Evolutionary conservation across 768 basidiomycete species (phyloP).

Genomic region (Rhodosporidiobolus sp.): DNA sequence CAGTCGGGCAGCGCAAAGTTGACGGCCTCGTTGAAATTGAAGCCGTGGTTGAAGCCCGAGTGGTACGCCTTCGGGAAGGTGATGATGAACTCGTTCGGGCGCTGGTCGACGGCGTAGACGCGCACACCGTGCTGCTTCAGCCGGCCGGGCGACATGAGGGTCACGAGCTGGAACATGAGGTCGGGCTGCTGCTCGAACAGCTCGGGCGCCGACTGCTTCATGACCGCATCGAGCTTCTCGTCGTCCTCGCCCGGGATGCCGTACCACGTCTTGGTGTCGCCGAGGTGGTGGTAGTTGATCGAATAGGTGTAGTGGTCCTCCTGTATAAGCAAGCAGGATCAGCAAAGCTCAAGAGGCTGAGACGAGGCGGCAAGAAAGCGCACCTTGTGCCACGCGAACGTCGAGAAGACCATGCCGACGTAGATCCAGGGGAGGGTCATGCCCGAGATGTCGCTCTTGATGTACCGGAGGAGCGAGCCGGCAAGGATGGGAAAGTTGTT

Average conservation of each 20-base stretch:
- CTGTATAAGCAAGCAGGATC: neutral
- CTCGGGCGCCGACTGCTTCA: conserved; percentile 91
- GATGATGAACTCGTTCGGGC: conserved; percentile 94
- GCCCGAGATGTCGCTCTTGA: conserved; percentile 97
- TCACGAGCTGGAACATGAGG: conserved; percentile 93
- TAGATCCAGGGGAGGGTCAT: conserved; percentile 90
- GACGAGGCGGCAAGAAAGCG: conserved; percentile 64
- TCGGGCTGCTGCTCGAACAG: conserved; percentile 97
- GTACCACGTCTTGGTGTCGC: conserved; percentile 99
- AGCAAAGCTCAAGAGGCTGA: conserved; percentile 46
- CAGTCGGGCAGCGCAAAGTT: conserved; percentile 97
- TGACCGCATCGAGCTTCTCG: conserved; percentile 92
- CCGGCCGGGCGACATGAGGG: conserved; percentile 90
- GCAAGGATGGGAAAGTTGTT: conserved; percentile 86
- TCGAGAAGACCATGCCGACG: conserved; percentile 97
- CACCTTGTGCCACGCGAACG: conserved; percentile 99
- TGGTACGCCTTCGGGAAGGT: conserved; percentile 88
- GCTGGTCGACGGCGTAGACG: conserved; percentile 90
- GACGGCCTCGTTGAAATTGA: conserved; percentile 99
- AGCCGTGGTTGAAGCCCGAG: conserved; percentile 82
- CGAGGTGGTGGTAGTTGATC: conserved; percentile 69
- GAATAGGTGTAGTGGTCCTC: conserved; percentile 20
- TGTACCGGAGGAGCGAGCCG: conserved; percentile 89
- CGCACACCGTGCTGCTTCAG: conserved; percentile 82
- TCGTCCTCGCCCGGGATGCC: conserved; percentile 94